A percentile compares a stretch with the other conserved stretches of the same genome.
Evolutionary conservation across 2,329 filamentous ascomycete species (phyloP).

Genomic region (Ceratocystis lukuohia): DNA sequence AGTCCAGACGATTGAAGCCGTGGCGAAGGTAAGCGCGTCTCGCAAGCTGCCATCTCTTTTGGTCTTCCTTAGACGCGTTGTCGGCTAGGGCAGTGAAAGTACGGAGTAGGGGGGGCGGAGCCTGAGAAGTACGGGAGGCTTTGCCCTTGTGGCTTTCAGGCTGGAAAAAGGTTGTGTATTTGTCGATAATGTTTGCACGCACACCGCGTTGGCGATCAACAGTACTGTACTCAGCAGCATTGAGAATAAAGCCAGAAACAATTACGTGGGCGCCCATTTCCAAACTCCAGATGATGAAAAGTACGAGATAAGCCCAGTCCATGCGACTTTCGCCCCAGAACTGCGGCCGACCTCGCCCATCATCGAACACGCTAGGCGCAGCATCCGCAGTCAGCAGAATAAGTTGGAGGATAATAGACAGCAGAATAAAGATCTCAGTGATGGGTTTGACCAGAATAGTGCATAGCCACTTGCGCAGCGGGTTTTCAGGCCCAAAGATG

Average conservation of each 20-base stretch:
- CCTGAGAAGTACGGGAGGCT: slow-evolving; percentile 35
- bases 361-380: slow-evolving; percentile 52
- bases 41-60: slow-evolving; percentile 73
- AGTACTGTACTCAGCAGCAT: slow-evolving; percentile 83
- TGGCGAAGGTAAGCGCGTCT: slow-evolving; percentile 86
- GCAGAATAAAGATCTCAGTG: slow-evolving; percentile 72
- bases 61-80: slow-evolving; percentile 55
- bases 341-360: slow-evolving; percentile 45
- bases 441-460: slow-evolving; percentile 74
- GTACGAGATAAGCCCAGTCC: slow-evolving; percentile 66
- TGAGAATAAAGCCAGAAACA: slow-evolving; percentile 85
- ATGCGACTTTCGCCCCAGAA: slow-evolving; percentile 56
- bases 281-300: slow-evolving; percentile 82
- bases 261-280: slow-evolving; percentile 74
- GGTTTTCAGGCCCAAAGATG: slow-evolving; percentile 67
- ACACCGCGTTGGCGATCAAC: slow-evolving; percentile 67
- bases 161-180: slow-evolving; percentile 68
- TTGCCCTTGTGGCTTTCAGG: slow-evolving; percentile 57
- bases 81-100: slow-evolving; percentile 57
- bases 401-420: slow-evolving; percentile 79
- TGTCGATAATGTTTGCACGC: slow-evolving; percentile 58
- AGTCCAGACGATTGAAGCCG: slow-evolving; percentile 90
- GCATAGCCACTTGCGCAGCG: slow-evolving; percentile 59
- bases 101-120: slow-evolving; percentile 10
- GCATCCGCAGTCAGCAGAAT: slow-evolving; percentile 79